Conservation (phyloP, 345 rosid species). For the Erodium maritimum region DNA sequence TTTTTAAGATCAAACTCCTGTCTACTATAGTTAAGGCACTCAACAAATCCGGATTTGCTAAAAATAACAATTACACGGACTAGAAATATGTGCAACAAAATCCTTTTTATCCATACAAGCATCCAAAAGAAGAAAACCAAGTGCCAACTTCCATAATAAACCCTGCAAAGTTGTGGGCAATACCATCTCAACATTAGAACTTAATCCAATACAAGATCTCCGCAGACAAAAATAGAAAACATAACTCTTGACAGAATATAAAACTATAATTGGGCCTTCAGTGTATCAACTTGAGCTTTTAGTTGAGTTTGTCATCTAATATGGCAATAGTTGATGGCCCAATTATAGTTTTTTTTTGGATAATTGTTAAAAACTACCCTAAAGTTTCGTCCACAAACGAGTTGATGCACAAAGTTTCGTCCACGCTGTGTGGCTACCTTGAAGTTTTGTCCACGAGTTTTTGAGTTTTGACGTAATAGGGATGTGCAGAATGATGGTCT, state of each 20-base stretch:
- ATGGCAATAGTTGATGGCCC: too few relatives aligned
- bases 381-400: too few relatives aligned
- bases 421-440: too few relatives aligned
- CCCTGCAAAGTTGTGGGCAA: slow-evolving; percentile 35
- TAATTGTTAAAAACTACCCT: too few relatives aligned
- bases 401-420: too few relatives aligned
- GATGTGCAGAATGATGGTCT: too few relatives aligned
- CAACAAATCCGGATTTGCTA: background rate
- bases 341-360: too few relatives aligned
- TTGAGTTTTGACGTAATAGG: too few relatives aligned
- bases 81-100: background rate
- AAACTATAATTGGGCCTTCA: too few relatives aligned
- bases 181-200: slow-evolving; percentile 2
- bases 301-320: too few relatives aligned
- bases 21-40: slow-evolving; percentile 47
- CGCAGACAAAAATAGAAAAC: background rate
- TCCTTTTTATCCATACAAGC: slow-evolving; percentile 53
- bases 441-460: too few relatives aligned
- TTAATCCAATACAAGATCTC: background rate
- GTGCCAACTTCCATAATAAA: slow-evolving; percentile 45
- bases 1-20: slow-evolving; percentile 38
- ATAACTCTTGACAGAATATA: background rate
- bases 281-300: too few relatives aligned
- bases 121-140: slow-evolving; percentile 58
- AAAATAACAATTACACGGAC: slow-evolving; percentile 1